phyloP scores from a whole-genome alignment of 257 asterid species.

The Leonotis leonurus region DNA sequence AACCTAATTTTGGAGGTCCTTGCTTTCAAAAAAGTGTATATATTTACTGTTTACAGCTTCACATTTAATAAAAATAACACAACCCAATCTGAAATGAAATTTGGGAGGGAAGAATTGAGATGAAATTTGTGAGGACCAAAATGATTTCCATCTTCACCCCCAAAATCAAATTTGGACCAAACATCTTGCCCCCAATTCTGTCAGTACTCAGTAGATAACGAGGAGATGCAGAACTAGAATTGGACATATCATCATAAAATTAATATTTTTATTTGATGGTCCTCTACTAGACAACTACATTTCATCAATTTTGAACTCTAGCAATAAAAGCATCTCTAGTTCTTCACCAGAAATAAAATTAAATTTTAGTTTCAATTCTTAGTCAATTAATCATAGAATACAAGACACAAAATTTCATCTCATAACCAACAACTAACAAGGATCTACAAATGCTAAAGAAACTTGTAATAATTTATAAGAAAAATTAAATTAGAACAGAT shows the following conservation, averaged over 20 bases:
- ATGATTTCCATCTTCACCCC: not conserved
- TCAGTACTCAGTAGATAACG: conserved; percentile 6
- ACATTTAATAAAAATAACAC: not conserved
- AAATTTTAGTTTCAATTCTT: not conserved
- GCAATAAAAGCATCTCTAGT: not conserved
- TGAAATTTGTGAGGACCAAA: conserved; percentile 31
- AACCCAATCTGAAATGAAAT: too few relatives aligned
- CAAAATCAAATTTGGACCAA: conserved; percentile 17
- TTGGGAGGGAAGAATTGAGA: conserved; percentile 29
- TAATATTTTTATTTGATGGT: not conserved
- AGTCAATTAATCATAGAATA: too few relatives aligned
- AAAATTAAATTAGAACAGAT: conserved; percentile 11
- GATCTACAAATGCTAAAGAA: not conserved
- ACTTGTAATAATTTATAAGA: not conserved
- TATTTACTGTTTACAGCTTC: too few relatives aligned
- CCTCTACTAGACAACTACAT: not conserved
- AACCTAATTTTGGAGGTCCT: too few relatives aligned
- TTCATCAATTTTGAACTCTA: not conserved
- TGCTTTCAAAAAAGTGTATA: too few relatives aligned
- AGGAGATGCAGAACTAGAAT: not conserved
- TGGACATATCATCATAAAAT: not conserved
- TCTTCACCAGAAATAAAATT: not conserved
- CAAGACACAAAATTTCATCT: too few relatives aligned
- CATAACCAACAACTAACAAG: not conserved
- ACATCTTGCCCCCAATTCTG: conserved; percentile 23